phyloP scores from a whole-genome alignment of 306 rosid genomes.

The Cyclanthera cordifolia region DNA sequence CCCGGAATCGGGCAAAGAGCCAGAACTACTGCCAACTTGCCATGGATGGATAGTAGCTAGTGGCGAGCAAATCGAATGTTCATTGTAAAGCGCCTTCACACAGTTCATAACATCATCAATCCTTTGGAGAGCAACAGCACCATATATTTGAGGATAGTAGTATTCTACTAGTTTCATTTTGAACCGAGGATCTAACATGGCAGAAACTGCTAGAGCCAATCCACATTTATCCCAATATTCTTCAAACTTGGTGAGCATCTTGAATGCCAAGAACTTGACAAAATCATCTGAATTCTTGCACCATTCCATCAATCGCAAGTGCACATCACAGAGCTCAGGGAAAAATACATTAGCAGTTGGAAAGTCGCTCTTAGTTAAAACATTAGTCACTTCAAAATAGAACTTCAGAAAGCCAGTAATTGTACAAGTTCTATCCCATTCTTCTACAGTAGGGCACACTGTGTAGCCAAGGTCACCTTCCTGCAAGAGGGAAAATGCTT shows the following conservation, averaged over 20 bases:
- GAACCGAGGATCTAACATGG: slow-evolving; percentile 88
- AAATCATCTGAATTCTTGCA: slow-evolving; percentile 66
- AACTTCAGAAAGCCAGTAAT: slow-evolving; percentile 65
- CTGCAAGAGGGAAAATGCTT: slow-evolving; percentile 55
- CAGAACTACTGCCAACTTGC: slow-evolving; percentile 54
- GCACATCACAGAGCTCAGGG: slow-evolving; percentile 81
- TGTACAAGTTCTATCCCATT: slow-evolving; percentile 56
- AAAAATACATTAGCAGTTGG: slow-evolving; percentile 73
- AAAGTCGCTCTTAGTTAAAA: slow-evolving; percentile 42
- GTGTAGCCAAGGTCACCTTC: slow-evolving; percentile 46
- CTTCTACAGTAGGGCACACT: slow-evolving; percentile 44
- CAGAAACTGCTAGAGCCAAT: slow-evolving; percentile 81
- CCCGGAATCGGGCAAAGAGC: slow-evolving; percentile 27
- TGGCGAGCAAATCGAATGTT: slow-evolving; percentile 70
- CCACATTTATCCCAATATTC: slow-evolving; percentile 89
- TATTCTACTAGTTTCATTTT: slow-evolving; percentile 89
- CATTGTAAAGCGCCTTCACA: slow-evolving; percentile 66
- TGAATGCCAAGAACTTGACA: slow-evolving; percentile 49
- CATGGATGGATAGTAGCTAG: slow-evolving; percentile 57
- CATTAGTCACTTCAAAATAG: slow-evolving; percentile 50
- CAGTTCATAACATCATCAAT: slow-evolving; percentile 58
- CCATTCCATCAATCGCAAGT: slow-evolving; percentile 83
- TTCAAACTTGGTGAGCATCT: slow-evolving; percentile 76
- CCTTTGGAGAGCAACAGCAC: slow-evolving; percentile 41
- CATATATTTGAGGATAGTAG: slow-evolving; percentile 76